Evolutionary conservation across 129 eudicot genomes (phyloP).

Genomic region (Tanacetum coccineum): DNA sequence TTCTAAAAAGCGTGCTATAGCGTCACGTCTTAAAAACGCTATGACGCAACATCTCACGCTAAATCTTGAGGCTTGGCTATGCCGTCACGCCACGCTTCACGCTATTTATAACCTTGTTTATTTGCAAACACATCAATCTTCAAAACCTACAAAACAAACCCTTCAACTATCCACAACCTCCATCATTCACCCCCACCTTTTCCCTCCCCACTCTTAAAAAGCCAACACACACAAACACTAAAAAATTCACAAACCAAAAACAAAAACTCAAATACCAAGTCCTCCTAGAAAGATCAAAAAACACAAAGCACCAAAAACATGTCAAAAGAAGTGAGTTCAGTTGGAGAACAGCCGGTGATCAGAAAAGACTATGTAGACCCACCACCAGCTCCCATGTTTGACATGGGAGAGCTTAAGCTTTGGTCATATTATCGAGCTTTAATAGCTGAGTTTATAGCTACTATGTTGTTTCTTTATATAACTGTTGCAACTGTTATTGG

Average conservation of each 20-base stretch:
- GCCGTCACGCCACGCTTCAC: no score
- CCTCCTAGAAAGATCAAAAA: no score
- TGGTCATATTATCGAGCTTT: constrained; percentile 74
- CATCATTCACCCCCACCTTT: constrained; percentile 15
- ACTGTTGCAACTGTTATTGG: constrained; percentile 86
- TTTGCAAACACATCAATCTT: no score
- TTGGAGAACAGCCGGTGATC: constrained; percentile 31
- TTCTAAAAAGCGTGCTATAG: no score
- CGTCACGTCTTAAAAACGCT: no score
- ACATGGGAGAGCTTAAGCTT: constrained; percentile 53
- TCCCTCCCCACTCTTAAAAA: constrained; percentile 20
- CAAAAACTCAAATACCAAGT: no score
- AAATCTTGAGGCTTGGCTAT: no score
- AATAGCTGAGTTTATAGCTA: constrained; percentile 71
- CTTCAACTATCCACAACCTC: constrained; percentile 27
- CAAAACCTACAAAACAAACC: constrained; percentile 3
- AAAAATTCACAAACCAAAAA: no score
- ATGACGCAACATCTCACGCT: no score
- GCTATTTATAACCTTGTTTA: no score
- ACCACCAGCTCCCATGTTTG: constrained; percentile 71
- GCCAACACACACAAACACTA: no score
- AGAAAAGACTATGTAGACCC: constrained; percentile 71
- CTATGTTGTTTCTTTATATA: constrained; percentile 66
- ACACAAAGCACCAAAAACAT: constrained; percentile 14
- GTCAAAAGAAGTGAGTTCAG: constrained; percentile 61